These are phyloP conservation scores for Sporothrix brunneoviolacea DNA, from an alignment of 2,329 filamentous ascomycete species.

Conservation along the genomic window DNA sequence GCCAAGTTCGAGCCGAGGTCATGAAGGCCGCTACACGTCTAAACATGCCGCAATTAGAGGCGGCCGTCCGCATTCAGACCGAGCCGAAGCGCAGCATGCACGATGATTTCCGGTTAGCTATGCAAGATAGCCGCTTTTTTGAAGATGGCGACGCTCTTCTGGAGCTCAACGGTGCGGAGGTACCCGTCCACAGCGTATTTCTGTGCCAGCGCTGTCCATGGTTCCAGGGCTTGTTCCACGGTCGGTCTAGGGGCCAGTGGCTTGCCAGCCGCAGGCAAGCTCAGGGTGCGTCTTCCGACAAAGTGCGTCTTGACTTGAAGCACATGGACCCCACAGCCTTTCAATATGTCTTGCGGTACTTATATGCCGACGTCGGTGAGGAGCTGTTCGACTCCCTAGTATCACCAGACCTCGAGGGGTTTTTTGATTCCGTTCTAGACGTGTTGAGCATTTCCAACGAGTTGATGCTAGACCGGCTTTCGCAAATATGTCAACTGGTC, in stretches of 20 bases:
- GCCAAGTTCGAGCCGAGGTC: slow-evolving; percentile 75
- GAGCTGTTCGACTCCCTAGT: slow-evolving; percentile 76
- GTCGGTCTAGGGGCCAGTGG: slow-evolving; percentile 82
- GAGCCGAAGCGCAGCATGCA: slow-evolving; percentile 58
- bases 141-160: slow-evolving; percentile 73
- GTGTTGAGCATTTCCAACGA: slow-evolving; percentile 88
- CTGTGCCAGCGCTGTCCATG: slow-evolving; percentile 83
- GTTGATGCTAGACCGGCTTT: slow-evolving; percentile 86
- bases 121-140: slow-evolving; percentile 64
- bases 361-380: slow-evolving; percentile 77
- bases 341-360: slow-evolving; percentile 66
- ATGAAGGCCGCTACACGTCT: slow-evolving; percentile 63
- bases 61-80: slow-evolving; percentile 68
- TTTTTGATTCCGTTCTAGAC: slow-evolving; percentile 83
- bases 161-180: slow-evolving; percentile 66
- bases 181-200: slow-evolving; percentile 69
- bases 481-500: slow-evolving; percentile 79
- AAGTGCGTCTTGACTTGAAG: slow-evolving; percentile 68
- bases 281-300: slow-evolving; percentile 28
- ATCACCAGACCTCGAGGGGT: slow-evolving; percentile 67
- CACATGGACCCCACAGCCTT: slow-evolving; percentile 73
- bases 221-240: slow-evolving; percentile 83
- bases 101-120: slow-evolving; percentile 62
- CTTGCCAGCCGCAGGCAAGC: slow-evolving; percentile 59
- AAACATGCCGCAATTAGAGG: slow-evolving; percentile 65